Base-by-base conservation (phyloP, 169 alveolate species). In the Cryptosporidium canis region DNA sequence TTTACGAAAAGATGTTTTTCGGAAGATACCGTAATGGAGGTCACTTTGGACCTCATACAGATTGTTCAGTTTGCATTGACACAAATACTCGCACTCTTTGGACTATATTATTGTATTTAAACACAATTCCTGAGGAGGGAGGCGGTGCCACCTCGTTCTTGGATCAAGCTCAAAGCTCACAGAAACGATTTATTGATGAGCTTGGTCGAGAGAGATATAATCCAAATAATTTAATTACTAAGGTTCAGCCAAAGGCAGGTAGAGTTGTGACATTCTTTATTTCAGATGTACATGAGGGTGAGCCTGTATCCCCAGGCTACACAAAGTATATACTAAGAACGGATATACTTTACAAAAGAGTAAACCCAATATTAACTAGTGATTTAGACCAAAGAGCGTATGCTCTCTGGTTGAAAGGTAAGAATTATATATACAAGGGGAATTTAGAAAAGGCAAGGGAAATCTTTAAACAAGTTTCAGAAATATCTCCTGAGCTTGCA, bases 1-100 rank as follows among this genome's bases (percentile, higher is more conserved):
- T 77, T 0, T 77, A 77, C n/a, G 77, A 55, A 77, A 77, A 63
- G 44, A 77, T 77, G 58, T 61, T 77, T 44, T 77, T 77, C 44
- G 87, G 87, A 58, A 37, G 94, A 68, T 92, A 92, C 53, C 33
- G 77, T n/a, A 83, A 83, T 24, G 94, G 94, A 18, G 94, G 92
- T 5, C 93, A 92, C 43, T 92, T 92, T 64, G 93, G 93, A 56
- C 94, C 94, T 8, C 94, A 92, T 66, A 77, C 94, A 16, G 94
- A 92, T 31, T 91, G 94, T 48, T 85, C 93, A 45, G 90, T 90
- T 2, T 83, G 85, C 12, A 35, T 72, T 43, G 93, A 92, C 55
- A 70, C 85, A 85, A 92, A 92, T 63, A 70, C 83, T 35, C 92
- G 93, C 51, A 83, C 93, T 1, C 85, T 92, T 58, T 92, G 90